Conservation (phyloP, 495 filamentous ascomycete genomes). For the Penicillium antarcticum region DNA sequence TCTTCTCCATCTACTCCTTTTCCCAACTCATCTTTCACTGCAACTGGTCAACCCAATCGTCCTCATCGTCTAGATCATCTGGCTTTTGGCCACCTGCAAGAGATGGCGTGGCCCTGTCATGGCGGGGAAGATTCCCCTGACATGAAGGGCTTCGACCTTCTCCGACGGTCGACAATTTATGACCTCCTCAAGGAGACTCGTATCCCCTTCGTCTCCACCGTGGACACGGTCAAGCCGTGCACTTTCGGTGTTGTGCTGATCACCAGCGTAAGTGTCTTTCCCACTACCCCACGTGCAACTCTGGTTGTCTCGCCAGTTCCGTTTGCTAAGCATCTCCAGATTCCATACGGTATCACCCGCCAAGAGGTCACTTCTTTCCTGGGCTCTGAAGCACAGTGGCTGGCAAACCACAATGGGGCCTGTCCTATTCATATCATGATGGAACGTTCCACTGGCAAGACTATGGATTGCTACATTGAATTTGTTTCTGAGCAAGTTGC, state of each 20-base stretch:
- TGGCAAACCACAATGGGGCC: constrained; percentile 33
- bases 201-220: constrained; percentile 10
- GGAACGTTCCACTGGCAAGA: constrained; percentile 75
- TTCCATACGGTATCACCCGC: constrained; percentile 66
- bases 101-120: too few species aligned
- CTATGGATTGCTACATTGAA: constrained; percentile 73
- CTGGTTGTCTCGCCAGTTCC: background rate
- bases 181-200: background rate
- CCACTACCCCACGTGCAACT: background rate
- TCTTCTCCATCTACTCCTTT: too few species aligned
- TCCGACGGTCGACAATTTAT: background rate
- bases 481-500: constrained; percentile 56
- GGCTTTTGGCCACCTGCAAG: too few species aligned
- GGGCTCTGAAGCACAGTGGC: constrained; percentile 49
- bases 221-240: constrained; percentile 2
- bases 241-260: constrained; percentile 44
- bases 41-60: too few species aligned
- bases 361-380: constrained; percentile 65
- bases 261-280: constrained; percentile 40
- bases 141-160: background rate
- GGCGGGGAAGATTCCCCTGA: too few species aligned
- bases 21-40: too few species aligned
- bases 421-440: constrained; percentile 78
- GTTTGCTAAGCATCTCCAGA: constrained; percentile 39
- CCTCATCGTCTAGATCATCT: too few species aligned